A percentile compares a stretch with the other conserved stretches of the same genome.
These are phyloP conservation scores for Annona squamosa DNA, from an alignment of 164 flowering plant genomes.

Conservation along the genomic window DNA sequence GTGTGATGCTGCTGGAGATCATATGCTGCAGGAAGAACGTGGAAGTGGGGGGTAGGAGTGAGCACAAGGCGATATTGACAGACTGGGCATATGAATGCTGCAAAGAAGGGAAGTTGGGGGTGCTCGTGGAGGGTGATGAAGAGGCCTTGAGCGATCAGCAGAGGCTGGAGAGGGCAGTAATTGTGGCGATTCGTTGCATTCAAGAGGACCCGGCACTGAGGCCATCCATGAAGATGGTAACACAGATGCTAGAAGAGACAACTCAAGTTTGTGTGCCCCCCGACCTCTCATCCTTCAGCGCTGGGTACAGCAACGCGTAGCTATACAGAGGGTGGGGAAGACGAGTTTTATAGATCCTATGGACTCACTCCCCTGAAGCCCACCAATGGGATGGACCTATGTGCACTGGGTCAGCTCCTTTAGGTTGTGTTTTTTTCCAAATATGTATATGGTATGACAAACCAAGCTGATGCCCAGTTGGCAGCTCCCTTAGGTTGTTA, in stretches of 20 bases:
- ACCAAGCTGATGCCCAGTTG: too few species aligned
- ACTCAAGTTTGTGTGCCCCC: constrained; percentile 1
- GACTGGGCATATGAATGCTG: constrained; percentile 10
- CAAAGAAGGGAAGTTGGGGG: not conserved
- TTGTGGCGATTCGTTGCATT: constrained; percentile 1
- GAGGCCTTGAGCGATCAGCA: not conserved
- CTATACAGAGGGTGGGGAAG: too few species aligned
- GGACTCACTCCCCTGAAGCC: too few species aligned
- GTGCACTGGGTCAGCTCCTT: too few species aligned
- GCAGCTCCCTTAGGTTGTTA: too few species aligned
- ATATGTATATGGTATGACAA: too few species aligned
- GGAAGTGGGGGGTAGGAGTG: not conserved
- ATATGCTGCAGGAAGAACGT: constrained; percentile 19
- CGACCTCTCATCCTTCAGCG: not conserved
- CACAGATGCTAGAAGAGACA: constrained; percentile 1
- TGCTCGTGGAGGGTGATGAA: not conserved
- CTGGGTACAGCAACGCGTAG: not conserved
- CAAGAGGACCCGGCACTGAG: constrained; percentile 3
- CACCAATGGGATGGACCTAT: too few species aligned
- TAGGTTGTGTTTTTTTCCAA: too few species aligned
- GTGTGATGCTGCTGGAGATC: constrained; percentile 24
- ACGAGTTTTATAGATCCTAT: too few species aligned
- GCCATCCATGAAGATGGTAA: constrained; percentile 1
- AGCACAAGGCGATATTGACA: constrained; percentile 7
- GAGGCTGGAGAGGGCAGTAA: constrained; percentile 5